Conservation (phyloP, 768 basidiomycete genomes). For the Amanita pallidorosea region DNA sequence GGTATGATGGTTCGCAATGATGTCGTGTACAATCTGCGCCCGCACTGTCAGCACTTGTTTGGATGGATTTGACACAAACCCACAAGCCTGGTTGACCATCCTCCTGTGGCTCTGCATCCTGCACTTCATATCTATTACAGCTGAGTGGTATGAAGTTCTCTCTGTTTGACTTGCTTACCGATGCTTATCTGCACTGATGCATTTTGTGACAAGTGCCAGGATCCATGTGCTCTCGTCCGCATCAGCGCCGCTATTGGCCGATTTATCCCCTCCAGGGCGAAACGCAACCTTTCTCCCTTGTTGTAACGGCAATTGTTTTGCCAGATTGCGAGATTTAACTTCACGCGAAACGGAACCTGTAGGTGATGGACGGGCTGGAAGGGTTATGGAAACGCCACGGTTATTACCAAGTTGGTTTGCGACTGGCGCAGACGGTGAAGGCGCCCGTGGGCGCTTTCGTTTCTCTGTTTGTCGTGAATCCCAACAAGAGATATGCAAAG, state of each 20-base stretch:
- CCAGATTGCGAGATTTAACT: slow-evolving; percentile 48
- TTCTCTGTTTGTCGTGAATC: slow-evolving; percentile 37
- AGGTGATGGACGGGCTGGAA: slow-evolving; percentile 43
- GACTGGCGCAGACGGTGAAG: slow-evolving; percentile 50
- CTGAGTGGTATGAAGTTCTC: background rate
- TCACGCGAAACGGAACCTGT: slow-evolving; percentile 48
- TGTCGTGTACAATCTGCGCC: slow-evolving; percentile 52
- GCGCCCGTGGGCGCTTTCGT: slow-evolving; percentile 58
- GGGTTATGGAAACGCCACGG: slow-evolving; percentile 43
- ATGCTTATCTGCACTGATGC: slow-evolving; percentile 63
- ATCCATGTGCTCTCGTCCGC: slow-evolving; percentile 66
- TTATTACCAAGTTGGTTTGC: slow-evolving; percentile 21
- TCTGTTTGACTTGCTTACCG: slow-evolving; percentile 26
- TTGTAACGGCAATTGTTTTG: slow-evolving; percentile 56
- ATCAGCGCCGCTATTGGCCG: slow-evolving; percentile 23
- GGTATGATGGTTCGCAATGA: slow-evolving; percentile 66
- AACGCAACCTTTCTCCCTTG: slow-evolving; percentile 76
- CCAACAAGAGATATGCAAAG: background rate
- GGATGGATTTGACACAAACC: slow-evolving; percentile 10
- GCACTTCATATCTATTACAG: slow-evolving; percentile 63
- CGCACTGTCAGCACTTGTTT: slow-evolving; percentile 1
- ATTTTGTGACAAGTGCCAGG: slow-evolving; percentile 62
- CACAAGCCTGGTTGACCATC: slow-evolving; percentile 62
- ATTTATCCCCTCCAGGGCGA: slow-evolving; percentile 54
- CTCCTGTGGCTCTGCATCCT: slow-evolving; percentile 77